phyloP scores from a whole-genome alignment of 108 stramenopile species.

The Fistulifera solaris region DNA sequence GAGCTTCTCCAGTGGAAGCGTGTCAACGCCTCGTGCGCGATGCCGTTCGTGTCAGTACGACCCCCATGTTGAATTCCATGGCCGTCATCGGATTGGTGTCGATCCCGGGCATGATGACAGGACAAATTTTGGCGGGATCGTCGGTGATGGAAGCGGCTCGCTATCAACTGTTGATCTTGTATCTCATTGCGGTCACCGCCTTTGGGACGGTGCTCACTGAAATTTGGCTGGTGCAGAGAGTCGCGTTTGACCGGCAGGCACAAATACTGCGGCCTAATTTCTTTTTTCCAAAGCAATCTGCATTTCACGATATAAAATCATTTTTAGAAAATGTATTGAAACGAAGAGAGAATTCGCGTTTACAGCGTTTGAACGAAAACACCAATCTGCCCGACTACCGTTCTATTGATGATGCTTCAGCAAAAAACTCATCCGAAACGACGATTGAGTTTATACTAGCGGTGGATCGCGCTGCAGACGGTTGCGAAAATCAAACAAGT shows the following conservation, averaged over 20 bases:
- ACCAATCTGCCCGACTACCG: not conserved
- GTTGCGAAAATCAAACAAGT: too few species aligned
- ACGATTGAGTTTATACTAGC: too few species aligned
- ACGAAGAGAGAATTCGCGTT: not conserved
- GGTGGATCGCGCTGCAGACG: too few species aligned
- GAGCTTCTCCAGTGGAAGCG: constrained; percentile 35
- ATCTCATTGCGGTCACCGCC: constrained; percentile 50
- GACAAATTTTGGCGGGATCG: constrained; percentile 83
- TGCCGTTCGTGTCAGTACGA: constrained; percentile 33
- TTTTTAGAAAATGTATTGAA: not conserved
- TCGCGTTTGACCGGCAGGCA: constrained; percentile 43
- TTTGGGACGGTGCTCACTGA: constrained; percentile 29
- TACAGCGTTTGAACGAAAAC: not conserved
- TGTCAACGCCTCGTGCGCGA: constrained; percentile 22
- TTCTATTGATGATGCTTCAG: too few species aligned
- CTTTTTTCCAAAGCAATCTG: not conserved
- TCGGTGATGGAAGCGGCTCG: constrained; percentile 70
- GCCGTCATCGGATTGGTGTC: constrained; percentile 63
- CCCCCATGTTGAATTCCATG: constrained; percentile 72
- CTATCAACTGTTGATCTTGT: constrained; percentile 83
- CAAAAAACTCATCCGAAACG: too few species aligned
- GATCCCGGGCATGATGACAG: constrained; percentile 94
- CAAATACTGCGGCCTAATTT: constrained; percentile 16
- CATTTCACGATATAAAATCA: not conserved
- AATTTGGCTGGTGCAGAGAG: constrained; percentile 29